Conservation (phyloP, 2,329 filamentous ascomycete species). For the Didymella pinodella region DNA sequence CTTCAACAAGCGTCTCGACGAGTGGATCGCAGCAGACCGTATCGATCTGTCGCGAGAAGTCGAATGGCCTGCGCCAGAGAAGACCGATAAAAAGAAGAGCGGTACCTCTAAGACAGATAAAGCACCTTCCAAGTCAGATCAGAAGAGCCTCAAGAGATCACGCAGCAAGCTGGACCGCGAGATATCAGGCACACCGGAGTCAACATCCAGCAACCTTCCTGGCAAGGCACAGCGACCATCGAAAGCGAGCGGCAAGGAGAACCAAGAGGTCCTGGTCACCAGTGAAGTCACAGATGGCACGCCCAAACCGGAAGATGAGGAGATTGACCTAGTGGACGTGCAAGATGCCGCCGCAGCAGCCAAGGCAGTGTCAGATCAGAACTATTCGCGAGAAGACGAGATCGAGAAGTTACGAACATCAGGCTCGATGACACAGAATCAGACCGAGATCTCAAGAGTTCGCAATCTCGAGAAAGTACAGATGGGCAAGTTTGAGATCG, state of each 20-base stretch:
- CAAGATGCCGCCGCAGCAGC: slow-evolving; percentile 61
- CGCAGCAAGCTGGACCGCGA: slow-evolving; percentile 61
- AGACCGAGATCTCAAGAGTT: slow-evolving; percentile 93
- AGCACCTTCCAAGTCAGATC: slow-evolving; percentile 54
- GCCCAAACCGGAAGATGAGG: slow-evolving; percentile 60
- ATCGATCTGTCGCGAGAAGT: slow-evolving; percentile 91
- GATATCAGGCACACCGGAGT: slow-evolving; percentile 63
- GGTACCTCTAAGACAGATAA: slow-evolving; percentile 53
- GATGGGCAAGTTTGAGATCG: slow-evolving; percentile 90
- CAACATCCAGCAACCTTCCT: slow-evolving; percentile 59
- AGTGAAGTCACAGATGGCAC: slow-evolving; percentile 59
- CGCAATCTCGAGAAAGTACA: slow-evolving; percentile 93
- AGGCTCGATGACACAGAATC: slow-evolving; percentile 98
- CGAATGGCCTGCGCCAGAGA: slow-evolving; percentile 94
- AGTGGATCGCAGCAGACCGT: slow-evolving; percentile 85
- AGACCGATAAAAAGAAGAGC: slow-evolving; percentile 85
- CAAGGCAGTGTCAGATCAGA: slow-evolving; percentile 60
- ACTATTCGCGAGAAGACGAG: slow-evolving; percentile 84
- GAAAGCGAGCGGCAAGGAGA: slow-evolving; percentile 68
- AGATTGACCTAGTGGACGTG: slow-evolving; percentile 61
- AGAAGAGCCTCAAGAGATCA: slow-evolving; percentile 57
- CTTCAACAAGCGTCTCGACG: slow-evolving; percentile 89
- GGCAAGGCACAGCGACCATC: slow-evolving; percentile 59
- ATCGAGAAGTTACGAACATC: slow-evolving; percentile 95
- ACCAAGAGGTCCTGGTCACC: slow-evolving; percentile 59